Evolutionary conservation across 2,329 filamentous ascomycete genomes (phyloP).

Genomic region (Sclerotinia subarctica): DNA sequence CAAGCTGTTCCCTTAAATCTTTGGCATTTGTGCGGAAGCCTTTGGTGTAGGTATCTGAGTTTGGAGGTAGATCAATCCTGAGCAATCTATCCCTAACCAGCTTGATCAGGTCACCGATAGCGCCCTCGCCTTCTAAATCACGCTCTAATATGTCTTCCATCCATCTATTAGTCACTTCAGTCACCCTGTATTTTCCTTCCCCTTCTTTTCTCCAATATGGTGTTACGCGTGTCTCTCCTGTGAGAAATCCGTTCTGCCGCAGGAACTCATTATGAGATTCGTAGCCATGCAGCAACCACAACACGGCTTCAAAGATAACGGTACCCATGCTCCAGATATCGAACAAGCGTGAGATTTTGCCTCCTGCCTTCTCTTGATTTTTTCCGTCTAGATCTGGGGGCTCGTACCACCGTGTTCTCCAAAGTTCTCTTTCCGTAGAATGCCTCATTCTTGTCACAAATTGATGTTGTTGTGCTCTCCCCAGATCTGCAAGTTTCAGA

Average conservation of each 20-base stretch:
- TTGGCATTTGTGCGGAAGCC: background rate
- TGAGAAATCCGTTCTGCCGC: background rate
- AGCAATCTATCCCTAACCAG: background rate
- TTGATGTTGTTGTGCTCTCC: conserved; percentile 8
- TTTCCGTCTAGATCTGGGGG: background rate
- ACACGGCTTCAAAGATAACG: conserved; percentile 9
- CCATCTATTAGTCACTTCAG: background rate
- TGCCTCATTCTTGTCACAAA: background rate
- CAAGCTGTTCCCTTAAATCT: background rate
- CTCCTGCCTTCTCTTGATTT: background rate
- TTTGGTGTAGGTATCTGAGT: background rate
- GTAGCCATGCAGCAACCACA: conserved; percentile 7
- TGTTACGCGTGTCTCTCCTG: background rate
- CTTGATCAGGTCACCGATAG: background rate
- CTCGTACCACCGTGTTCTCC: conserved; percentile 8
- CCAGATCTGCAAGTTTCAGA: conserved; percentile 11
- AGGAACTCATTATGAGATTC: background rate
- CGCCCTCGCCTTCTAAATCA: background rate
- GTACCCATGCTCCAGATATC: conserved; percentile 10
- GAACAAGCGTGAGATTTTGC: background rate
- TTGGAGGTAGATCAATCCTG: background rate
- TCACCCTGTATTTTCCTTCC: background rate
- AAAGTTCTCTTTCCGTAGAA: background rate
- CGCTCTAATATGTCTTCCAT: background rate
- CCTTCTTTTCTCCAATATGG: background rate